Conservation (phyloP, 1,284 basidiomycete genomes). For the Ganoderma boninense region DNA sequence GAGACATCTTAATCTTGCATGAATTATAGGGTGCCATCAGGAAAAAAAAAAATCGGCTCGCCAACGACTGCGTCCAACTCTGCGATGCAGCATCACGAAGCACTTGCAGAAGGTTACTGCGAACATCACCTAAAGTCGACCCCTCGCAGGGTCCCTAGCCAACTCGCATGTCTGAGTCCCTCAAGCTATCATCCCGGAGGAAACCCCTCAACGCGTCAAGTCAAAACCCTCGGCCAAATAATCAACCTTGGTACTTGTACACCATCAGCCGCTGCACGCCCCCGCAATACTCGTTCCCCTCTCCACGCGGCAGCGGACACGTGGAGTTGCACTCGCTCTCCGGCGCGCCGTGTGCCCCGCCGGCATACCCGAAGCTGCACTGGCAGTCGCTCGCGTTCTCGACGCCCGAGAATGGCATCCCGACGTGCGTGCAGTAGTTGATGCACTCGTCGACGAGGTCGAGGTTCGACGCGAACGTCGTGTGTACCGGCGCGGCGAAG, state of each 20-base stretch:
- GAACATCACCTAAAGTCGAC: too few relatives aligned
- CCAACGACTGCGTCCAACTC: too few relatives aligned
- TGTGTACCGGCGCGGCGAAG: constrained; percentile 18
- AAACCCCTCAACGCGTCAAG: too few relatives aligned
- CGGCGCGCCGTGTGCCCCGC: constrained; percentile 11
- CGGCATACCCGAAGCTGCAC: constrained; percentile 19
- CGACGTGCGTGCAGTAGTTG: constrained; percentile 22
- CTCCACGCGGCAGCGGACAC: constrained; percentile 21
- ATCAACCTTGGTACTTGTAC: constrained; percentile 8
- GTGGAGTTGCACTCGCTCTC: constrained; percentile 21
- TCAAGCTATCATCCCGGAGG: too few relatives aligned
- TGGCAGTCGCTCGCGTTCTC: constrained; percentile 25
- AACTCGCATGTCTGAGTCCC: too few relatives aligned
- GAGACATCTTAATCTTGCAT: too few relatives aligned
- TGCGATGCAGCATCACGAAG: too few relatives aligned
- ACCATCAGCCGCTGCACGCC: constrained; percentile 23
- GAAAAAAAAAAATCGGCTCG: too few relatives aligned
- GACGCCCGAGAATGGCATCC: constrained; percentile 21
- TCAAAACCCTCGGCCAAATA: not conserved
- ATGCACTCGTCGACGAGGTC: constrained; percentile 23
- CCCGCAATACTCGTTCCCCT: constrained; percentile 20
- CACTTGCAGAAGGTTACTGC: too few relatives aligned
- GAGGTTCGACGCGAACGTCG: constrained; percentile 23
- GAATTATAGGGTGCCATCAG: too few relatives aligned
- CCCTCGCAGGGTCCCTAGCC: too few relatives aligned